Evolutionary conservation across 2,329 filamentous ascomycete genomes (phyloP).

Genomic region (Sporothrix brunneoviolacea): DNA sequence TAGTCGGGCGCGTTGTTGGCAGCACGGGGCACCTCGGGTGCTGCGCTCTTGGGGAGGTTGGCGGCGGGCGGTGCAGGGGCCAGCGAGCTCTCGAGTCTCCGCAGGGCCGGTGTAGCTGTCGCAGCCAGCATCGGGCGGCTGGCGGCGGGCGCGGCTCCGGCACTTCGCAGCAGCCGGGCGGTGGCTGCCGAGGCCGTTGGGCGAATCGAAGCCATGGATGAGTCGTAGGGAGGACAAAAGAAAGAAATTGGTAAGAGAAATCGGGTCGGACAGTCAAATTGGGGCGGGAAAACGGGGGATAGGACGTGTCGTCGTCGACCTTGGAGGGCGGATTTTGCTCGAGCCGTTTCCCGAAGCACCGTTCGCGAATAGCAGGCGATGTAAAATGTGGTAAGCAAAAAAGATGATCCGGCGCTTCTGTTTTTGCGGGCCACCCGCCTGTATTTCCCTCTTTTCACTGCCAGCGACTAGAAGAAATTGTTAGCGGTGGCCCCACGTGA

Average conservation of each 20-base stretch:
- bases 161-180: conserved; percentile 45
- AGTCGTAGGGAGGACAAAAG: not conserved
- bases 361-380: conserved; percentile 17
- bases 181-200: conserved; percentile 45
- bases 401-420: conserved; percentile 15
- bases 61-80: conserved; percentile 36
- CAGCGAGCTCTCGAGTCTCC: conserved; percentile 49
- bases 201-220: conserved; percentile 59
- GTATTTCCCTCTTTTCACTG: no score
- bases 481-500: conserved; percentile 15
- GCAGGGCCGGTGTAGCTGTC: conserved; percentile 35
- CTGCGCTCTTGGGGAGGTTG: conserved; percentile 22
- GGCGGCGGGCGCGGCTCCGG: conserved; percentile 20
- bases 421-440: conserved; percentile 10
- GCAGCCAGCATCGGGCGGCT: conserved; percentile 26
- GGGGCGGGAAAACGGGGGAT: no score
- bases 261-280: not conserved
- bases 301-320: not conserved
- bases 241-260: not conserved
- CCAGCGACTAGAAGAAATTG: no score
- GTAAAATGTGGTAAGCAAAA: conserved; percentile 17
- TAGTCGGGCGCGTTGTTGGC: conserved; percentile 69
- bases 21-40: conserved; percentile 34
- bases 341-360: not conserved
- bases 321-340: conserved; percentile 1